phyloP scores from a whole-genome alignment of 2,329 filamentous ascomycete species.

The Epichloe hybrida region DNA sequence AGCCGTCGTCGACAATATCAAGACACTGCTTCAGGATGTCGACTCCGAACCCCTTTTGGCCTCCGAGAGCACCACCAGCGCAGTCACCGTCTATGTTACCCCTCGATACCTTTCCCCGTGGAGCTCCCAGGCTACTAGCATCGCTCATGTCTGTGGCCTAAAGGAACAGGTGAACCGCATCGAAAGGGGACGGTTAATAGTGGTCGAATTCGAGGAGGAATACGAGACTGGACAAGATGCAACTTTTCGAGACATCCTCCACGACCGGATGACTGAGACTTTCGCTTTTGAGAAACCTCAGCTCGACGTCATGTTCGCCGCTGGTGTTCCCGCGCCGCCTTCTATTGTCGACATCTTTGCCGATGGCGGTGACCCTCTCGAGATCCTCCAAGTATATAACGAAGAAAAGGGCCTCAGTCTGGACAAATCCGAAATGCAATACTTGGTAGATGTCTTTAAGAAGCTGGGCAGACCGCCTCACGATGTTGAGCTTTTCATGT shows the following conservation, averaged over 20 bases:
- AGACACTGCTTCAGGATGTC: slow-evolving; percentile 31
- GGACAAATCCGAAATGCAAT: slow-evolving; percentile 81
- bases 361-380: slow-evolving; percentile 49
- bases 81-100: slow-evolving; percentile 54
- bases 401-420: slow-evolving; percentile 71
- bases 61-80: slow-evolving; percentile 26
- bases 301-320: slow-evolving; percentile 65
- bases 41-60: slow-evolving; percentile 14
- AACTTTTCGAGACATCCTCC: slow-evolving; percentile 55
- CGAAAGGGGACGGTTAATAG: slow-evolving; percentile 73
- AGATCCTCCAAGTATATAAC: slow-evolving; percentile 72
- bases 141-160: slow-evolving; percentile 82
- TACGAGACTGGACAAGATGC: slow-evolving; percentile 31
- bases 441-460: slow-evolving; percentile 55
- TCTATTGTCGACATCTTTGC: slow-evolving; percentile 64
- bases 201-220: slow-evolving; percentile 44
- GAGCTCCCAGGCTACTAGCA: slow-evolving; percentile 93
- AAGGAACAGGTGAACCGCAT: slow-evolving; percentile 58
- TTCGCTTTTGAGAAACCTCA: slow-evolving; percentile 55
- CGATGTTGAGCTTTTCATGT: slow-evolving; percentile 98
- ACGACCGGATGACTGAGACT: slow-evolving; percentile 93
- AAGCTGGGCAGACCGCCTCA: slow-evolving; percentile 48
- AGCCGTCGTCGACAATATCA: slow-evolving; percentile 29
- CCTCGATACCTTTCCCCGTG: slow-evolving; percentile 88
- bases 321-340: slow-evolving; percentile 47